These are phyloP conservation scores for Oemleria cerasiformis DNA, from an alignment of 306 rosid species.

Conservation along the genomic window DNA sequence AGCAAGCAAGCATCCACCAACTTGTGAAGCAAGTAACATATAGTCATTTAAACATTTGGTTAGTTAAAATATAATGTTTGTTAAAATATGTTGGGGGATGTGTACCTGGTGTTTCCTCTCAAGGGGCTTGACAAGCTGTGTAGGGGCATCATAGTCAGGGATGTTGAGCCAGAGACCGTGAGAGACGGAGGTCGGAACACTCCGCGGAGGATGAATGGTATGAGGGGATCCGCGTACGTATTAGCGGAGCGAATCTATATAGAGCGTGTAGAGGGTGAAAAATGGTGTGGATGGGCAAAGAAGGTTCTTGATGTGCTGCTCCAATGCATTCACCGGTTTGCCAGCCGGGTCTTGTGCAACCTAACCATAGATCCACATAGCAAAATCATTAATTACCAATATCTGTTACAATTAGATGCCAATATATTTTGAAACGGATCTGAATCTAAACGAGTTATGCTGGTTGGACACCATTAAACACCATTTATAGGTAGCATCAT, in stretches of 20 bases:
- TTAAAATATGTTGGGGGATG: neutral
- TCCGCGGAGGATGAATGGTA: constrained; percentile 86
- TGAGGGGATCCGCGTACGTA: constrained; percentile 97
- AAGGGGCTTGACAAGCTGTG: constrained; percentile 84
- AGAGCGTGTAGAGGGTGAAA: constrained; percentile 56
- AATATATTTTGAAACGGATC: no score
- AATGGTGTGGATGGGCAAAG: constrained; percentile 56
- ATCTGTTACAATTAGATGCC: neutral
- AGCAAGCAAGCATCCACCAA: constrained; percentile 57
- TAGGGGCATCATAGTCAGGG: constrained; percentile 91
- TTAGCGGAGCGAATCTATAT: no score
- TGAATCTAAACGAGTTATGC: no score
- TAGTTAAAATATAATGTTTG: neutral
- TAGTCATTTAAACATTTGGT: neutral
- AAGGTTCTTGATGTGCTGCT: constrained; percentile 58
- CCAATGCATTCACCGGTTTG: constrained; percentile 43
- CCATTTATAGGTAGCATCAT: no score
- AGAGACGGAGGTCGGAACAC: constrained; percentile 75
- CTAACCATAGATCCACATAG: constrained; percentile 15
- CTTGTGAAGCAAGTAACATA: constrained; percentile 15
- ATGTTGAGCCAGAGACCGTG: constrained; percentile 96
- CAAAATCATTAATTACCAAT: neutral
- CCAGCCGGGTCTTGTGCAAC: constrained; percentile 56
- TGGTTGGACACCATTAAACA: no score
- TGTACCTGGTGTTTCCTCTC: constrained; percentile 84